Base-by-base conservation (phyloP, 1,139 yeast genomes). In the Zygosaccharomyces pseudobailii region DNA sequence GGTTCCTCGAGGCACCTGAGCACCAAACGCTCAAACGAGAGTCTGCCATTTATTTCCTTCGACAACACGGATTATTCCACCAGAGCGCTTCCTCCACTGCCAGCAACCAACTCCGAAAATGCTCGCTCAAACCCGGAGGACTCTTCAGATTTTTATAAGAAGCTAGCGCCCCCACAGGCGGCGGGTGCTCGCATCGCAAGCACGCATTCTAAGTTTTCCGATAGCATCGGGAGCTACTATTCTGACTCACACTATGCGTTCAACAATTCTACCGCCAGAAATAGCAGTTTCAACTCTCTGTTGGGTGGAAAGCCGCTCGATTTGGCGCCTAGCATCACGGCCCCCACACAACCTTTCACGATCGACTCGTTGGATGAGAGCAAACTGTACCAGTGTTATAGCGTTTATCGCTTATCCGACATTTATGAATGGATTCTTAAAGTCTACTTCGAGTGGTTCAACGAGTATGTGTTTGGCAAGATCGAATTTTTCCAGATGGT, bases 401-500 rank as follows among this genome's bases (percentile, higher is more conserved):
- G 77, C 71, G 81, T 83, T 64, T 72, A 74, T 73, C 57, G 76
- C 46, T 55, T 78, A 59, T 67, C 77, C 42, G 63, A 71, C 42
- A 54, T 85, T 71, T 85, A 66, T 74, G 60, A 71, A 65, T 73
- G 81, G 78, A 66, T 73, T 51, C 65, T 71, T 6, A 65, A 64
- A 40, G 59, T 72, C 3, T 59, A 65, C 43, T 62, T 66, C 37
- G 70, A 67, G 45, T 68, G 72, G 74, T 68, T 70, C 22, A 70
- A 67, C 34, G 73, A 70, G 33, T 62, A 61, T 40, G 50, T 69
- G 21, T 73, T 82, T 21, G 71, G 79, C 8, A 71, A 70, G 43
- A 63, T 71, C 17, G 85, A 79, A 55, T 76, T 80, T 51, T 80
- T 79, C 40, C 69, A 79, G 28, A 76, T 86, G 23, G 83, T 82